Evolutionary conservation across 257 asterid genomes (phyloP), one percentile per base, ranked within the genome.

Genomic region (Ophiorrhiza pumila): DNA sequence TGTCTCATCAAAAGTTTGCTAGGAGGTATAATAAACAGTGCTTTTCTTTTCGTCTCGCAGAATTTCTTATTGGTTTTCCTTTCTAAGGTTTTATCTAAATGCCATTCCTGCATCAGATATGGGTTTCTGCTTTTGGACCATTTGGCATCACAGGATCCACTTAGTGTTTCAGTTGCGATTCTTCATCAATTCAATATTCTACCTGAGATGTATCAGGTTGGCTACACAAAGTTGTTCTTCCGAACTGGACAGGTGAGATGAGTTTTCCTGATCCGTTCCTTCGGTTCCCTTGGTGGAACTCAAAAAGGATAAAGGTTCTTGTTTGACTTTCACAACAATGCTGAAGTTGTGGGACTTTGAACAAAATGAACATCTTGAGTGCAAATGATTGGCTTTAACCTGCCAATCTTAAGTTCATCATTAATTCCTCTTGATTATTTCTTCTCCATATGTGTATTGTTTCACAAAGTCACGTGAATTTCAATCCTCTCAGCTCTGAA

Each of bases 161-260:
- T 95, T 72, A 89, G 95, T 77, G 98, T 95, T 73, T 95, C 99
- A 23, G 97, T 95, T 70, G 95, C 93, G 41, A 92, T 95, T 78
- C 97, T 95, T 69, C 98, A 92, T 76, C 99, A 95, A 88, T 95
- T 95, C 81, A 89, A 90, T 82, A 95, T 92, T 82, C 88, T 92
- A 50, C 97, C 99, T 5, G 99, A 95, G 87, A 89, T 95, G 99
- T 92, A 92, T 80, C 99, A 92, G 82, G 99, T 95, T 82, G 99
- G 99, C 76, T 95, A 90, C 86, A 92, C 99, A 15, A 95, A 95
- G 78, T 83, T 95, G 83, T 95, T 95, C 82, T 95, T 95, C 83
- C 92, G 99, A 64, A 89, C 99, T 73, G 99, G 99, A 69, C 99
- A 95, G 96, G 99, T 92, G 74, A 83, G 82, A 49, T 53, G 29